Evolutionary conservation across 495 filamentous ascomycete genomes (phyloP).

Genomic region (Tricharina praecox): DNA sequence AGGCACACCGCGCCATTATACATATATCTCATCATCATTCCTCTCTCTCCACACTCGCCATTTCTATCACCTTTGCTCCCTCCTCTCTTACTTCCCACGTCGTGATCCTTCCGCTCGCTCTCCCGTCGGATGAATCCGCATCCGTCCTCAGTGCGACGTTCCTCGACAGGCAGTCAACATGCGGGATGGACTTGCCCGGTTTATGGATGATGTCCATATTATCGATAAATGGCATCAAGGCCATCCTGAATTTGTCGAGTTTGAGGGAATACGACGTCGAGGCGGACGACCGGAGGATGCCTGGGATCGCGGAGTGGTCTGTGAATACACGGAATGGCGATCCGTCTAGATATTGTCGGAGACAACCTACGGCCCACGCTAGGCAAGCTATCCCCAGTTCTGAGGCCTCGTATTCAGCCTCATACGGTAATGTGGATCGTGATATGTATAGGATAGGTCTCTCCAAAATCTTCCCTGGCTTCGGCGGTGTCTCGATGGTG

Average conservation of each 20-base stretch:
- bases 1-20: too few species aligned
- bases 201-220: not conserved
- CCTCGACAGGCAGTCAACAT: conserved; percentile 7
- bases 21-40: too few species aligned
- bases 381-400: not conserved
- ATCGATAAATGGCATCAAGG: not conserved
- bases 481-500: too few species aligned
- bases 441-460: not conserved
- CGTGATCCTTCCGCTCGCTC: too few species aligned
- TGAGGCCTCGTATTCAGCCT: not conserved
- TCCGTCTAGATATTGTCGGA: not conserved
- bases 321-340: not conserved
- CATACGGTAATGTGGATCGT: not conserved
- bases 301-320: not conserved
- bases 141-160: too few species aligned
- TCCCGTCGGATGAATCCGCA: too few species aligned
- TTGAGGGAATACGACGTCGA: not conserved
- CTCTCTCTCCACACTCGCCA: too few species aligned
- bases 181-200: not conserved
- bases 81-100: too few species aligned
- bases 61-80: too few species aligned
- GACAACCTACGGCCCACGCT: not conserved
- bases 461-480: not conserved
- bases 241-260: not conserved
- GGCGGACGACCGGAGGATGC: not conserved